Base-by-base conservation (phyloP, 2,329 filamentous ascomycete genomes). In the Amphichorda felina region DNA sequence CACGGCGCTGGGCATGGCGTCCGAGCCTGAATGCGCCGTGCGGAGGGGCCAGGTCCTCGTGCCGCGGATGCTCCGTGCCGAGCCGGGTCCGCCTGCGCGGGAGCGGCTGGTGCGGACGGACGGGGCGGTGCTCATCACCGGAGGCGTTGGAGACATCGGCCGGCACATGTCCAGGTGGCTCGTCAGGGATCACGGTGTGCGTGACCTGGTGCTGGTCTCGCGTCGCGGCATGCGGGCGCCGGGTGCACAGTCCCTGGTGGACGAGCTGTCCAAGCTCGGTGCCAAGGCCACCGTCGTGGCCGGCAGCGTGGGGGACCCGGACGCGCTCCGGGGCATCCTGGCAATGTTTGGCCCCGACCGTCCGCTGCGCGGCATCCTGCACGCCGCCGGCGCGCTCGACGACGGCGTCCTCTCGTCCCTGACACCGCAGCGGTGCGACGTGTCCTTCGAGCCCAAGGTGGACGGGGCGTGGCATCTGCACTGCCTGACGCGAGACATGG, bases 381-480 rank as follows among this genome's bases (percentile, higher is more conserved):
- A 45, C 32, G 36, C 41, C 11, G 43, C 43, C 18, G 41, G 41
- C 13, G 27, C 40, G 2, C 11, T 36, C 9, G 43, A 43, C 32
- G 33, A 35, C 15, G 41, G 43, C 16, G 33, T 43, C 16, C 21
- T 45, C 15, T 36, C 38, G 4, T 15, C 51, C 11, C 59, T 66
- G 55, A 50, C 47, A 8, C 40, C 51, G 5, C 40, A 51, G 3
- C 41, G 49, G 11, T 61, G 50, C 48, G 40, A 40, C 7, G 40
- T 40, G 40, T 37, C 41, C 5, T 31, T 43, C 19, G 21, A 21
- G 4, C 46, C 55, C 15, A 62, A 61, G 38, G 48, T 52, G 4
- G 19, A 41, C 11, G 55, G 54, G 3, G 53, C 52, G 5, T 54
- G 47, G 48, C 55, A 56, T 37, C 41, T 59, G 6, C 54, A 59